A percentile compares a stretch with the other conserved stretches of the same genome.
Evolutionary conservation across 2,329 filamentous ascomycete genomes (phyloP).

Genomic region (Trichoderma breve): DNA sequence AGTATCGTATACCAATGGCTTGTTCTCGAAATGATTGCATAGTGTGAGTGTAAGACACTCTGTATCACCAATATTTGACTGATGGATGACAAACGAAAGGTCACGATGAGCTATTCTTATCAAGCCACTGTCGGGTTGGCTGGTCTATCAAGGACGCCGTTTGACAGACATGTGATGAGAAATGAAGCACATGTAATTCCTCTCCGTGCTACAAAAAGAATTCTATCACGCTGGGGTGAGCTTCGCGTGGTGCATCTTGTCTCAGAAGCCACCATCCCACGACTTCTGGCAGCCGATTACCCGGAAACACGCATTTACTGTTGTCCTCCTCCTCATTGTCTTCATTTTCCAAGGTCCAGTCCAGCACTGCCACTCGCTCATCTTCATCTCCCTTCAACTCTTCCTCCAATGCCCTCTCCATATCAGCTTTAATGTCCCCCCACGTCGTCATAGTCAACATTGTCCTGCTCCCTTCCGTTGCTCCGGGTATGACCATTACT

Average conservation of each 20-base stretch:
- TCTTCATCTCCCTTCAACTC: neutral
- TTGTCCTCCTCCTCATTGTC: neutral
- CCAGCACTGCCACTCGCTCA: neutral
- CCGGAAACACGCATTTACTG: neutral
- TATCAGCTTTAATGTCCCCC: conserved; percentile 2
- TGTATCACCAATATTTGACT: neutral
- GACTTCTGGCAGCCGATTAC: conserved; percentile 17
- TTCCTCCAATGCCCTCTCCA: neutral
- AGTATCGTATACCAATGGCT: neutral
- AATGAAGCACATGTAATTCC: neutral
- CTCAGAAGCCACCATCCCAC: conserved; percentile 27
- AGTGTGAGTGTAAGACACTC: neutral
- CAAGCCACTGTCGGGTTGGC: neutral
- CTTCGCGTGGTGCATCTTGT: conserved; percentile 20
- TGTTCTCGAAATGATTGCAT: neutral
- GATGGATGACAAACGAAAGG: neutral
- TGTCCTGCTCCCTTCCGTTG: neutral
- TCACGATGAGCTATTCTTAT: neutral
- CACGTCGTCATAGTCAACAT: conserved; percentile 4
- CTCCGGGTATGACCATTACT: neutral
- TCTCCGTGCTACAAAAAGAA: conserved; percentile 14
- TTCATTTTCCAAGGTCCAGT: conserved; percentile 9
- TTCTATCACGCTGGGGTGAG: conserved; percentile 23
- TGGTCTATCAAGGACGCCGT: neutral
- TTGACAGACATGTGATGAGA: neutral